Percentiles rank a stretch among this genome's conserved stretches.
Conservation (phyloP, 2,329 filamentous ascomycete species). For the Nannizzia gypsea region DNA sequence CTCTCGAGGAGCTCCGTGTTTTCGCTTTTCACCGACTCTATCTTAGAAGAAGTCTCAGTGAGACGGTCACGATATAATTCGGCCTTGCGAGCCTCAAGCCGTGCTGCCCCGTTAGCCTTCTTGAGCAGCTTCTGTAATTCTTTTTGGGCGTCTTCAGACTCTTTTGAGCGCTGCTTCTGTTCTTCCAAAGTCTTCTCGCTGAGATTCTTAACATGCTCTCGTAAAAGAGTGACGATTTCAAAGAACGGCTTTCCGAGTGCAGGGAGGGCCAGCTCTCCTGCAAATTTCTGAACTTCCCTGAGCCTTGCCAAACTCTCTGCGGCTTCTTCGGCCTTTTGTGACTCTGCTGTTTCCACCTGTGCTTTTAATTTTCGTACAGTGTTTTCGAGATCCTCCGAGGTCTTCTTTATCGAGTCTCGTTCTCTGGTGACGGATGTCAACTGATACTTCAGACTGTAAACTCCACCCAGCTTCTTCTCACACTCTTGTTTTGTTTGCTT, state of each 20-base stretch:
- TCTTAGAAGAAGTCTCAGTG: constrained; percentile 26
- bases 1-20: constrained; percentile 27
- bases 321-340: constrained; percentile 25
- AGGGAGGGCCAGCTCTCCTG: constrained; percentile 26
- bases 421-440: constrained; percentile 24
- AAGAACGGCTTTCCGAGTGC: constrained; percentile 25
- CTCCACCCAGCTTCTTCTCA: constrained; percentile 25
- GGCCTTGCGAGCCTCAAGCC: constrained; percentile 26
- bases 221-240: constrained; percentile 21
- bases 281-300: constrained; percentile 28
- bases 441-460: constrained; percentile 26
- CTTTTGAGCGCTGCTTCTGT: constrained; percentile 11
- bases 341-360: constrained; percentile 27
- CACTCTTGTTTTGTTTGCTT: constrained; percentile 27
- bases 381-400: constrained; percentile 24
- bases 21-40: constrained; percentile 30
- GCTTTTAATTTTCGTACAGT: constrained; percentile 28
- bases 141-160: background rate
- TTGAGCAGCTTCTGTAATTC: constrained; percentile 23
- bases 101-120: constrained; percentile 20
- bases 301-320: constrained; percentile 28
- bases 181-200: constrained; percentile 16
- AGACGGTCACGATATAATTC: constrained; percentile 27
- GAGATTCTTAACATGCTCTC: background rate
- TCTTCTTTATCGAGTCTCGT: constrained; percentile 25